Base-by-base conservation (phyloP, 1,284 basidiomycete species). In the Puccinia novopanici region DNA sequence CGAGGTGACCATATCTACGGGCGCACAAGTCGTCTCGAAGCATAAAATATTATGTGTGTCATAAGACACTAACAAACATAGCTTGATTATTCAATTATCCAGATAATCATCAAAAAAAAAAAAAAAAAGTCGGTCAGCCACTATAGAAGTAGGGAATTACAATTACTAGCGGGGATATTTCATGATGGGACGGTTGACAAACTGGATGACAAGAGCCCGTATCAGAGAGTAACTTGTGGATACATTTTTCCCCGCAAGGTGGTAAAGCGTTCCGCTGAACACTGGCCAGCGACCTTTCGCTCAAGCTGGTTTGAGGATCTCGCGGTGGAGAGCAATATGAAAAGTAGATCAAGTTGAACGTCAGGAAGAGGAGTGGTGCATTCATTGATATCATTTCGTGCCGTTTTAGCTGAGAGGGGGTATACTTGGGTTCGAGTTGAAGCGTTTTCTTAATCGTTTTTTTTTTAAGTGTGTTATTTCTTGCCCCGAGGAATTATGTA, bases 31-130 rank as follows among this genome's bases (percentile, higher is more conserved):
- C 17, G 70, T 22, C 34, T 55, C 52, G 17, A 72, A 72, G 30
- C 70, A 72, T 30, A n/a, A n/a, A n/a, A n/a, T n/a, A n/a, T n/a
- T n/a, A n/a, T n/a, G n/a, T 72, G 34, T 72, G 70, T 22, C 70
- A 72, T 55, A n/a, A 72, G 27, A 52, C 70, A 72, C 70, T 34
- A 52, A n/a, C n/a, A n/a, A n/a, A n/a, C n/a, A n/a, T n/a, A n/a
- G n/a, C n/a, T n/a, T n/a, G n/a, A n/a, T n/a, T n/a, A n/a, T n/a
- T n/a, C n/a, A n/a, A n/a, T n/a, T n/a, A n/a, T n/a, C n/a, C 10
- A 67, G 45, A 10, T 5, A 52, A 72, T 30, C 15, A 34, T 52
- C 45, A 10, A 54, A 71, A 71, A 37, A 24, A 3, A 37, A 12
- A 72, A 48, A 68, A 68, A 37, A 13, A 24, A 12, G 27, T 68